A percentile compares a stretch with the other conserved stretches of the same genome.
Conservation (phyloP, 306 rosid genomes). For the Trifolium pratense region DNA sequence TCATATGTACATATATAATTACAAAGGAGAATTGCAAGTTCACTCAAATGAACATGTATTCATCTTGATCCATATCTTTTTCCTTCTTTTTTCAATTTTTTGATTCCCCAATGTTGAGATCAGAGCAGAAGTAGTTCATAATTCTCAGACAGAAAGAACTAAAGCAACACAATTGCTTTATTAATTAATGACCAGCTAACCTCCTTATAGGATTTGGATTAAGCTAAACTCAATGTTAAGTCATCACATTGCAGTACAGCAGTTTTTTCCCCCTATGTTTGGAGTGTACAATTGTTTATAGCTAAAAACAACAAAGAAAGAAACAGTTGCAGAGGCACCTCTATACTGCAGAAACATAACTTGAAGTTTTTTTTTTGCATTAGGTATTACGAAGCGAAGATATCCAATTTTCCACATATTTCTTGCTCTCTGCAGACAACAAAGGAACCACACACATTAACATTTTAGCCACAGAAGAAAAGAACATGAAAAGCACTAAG, state of each 20-base stretch:
- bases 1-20: conserved; percentile 39
- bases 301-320: background rate
- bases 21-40: conserved; percentile 46
- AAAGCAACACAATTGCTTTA: conserved; percentile 21
- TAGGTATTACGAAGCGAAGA: conserved; percentile 65
- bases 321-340: conserved; percentile 3
- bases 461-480: background rate
- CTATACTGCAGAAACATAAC: background rate
- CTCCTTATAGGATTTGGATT: conserved; percentile 27
- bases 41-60: conserved; percentile 4
- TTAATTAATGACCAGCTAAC: conserved; percentile 31
- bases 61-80: conserved; percentile 10
- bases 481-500: background rate
- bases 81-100: background rate
- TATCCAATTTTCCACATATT: conserved; percentile 67
- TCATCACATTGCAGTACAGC: conserved; percentile 8
- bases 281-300: conserved; percentile 4
- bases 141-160: background rate
- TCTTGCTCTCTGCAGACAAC: conserved; percentile 64
- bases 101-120: background rate
- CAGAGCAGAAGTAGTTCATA: background rate
- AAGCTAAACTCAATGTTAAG: background rate
- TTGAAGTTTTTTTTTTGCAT: background rate
- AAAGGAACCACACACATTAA: conserved; percentile 36
- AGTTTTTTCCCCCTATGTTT: background rate